Evolutionary conservation across 2,329 filamentous ascomycete species (phyloP), one percentile per base, ranked within the genome.

Genomic region (Geosmithia morbida): DNA sequence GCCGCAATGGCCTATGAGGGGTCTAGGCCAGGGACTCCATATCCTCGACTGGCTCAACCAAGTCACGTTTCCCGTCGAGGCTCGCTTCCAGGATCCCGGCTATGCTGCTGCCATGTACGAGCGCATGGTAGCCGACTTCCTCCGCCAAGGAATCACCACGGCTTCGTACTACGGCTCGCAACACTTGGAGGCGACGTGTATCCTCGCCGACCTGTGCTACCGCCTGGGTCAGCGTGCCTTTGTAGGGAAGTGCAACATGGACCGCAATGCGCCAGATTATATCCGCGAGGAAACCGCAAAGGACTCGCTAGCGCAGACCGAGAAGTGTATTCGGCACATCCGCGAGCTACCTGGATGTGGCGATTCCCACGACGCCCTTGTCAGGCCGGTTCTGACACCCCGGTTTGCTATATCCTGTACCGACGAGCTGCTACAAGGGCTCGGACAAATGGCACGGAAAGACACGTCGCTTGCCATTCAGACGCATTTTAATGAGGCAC

Each of bases 351-450:
- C 47, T 18, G 47, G 44, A 10, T 48, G 47, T 1, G 61, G 75
- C 8, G 72, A 77, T 37, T 69, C 68, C 0, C 53, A 57, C 0
- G 61, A 64, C 2, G 53, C 50, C 2, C 62, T 79, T 0, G 58
- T 80, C 8, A 65, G 61, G 10, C 67, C 69, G 6, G 84, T 96
- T 52, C 67, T 97, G 51, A 97, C 90, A 0, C 83, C 74, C n/a
- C 70, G 74, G 49, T 89, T 79, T 66, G 85, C 77, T 49, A 82
- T 72, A 2, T 70, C 68, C 54, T 88, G 74, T 65, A 79, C 72
- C 4, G 52, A 54, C 37, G 74, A 72, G 51, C 69, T 77, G n/a
- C 74, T 97, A 59, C 54, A 59, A 0, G 69, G 65, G 0, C 73
- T 96, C 5, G 85, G 83, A 0, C 58, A 66, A 1, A 68, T 79